Conservation (phyloP, 441 rosid species). For the Viola pubescens region DNA sequence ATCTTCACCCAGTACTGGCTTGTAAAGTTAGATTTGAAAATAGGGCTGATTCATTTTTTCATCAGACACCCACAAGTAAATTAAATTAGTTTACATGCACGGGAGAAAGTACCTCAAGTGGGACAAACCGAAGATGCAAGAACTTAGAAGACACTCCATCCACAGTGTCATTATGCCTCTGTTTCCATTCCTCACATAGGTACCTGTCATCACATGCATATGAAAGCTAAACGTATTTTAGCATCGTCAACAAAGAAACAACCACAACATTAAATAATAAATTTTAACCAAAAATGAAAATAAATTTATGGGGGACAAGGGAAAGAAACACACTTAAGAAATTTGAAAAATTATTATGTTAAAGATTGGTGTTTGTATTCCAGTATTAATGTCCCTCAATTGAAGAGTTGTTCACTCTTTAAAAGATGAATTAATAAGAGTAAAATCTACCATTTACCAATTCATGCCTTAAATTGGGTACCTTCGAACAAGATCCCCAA, state of each 20-base stretch:
- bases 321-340: no score
- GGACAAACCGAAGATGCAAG: slow-evolving; percentile 37
- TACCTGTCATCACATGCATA: slow-evolving; percentile 45
- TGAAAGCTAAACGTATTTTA: slow-evolving; percentile 4
- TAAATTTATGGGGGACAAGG: neutral
- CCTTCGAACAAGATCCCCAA: slow-evolving; percentile 64
- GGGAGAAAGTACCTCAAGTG: slow-evolving; percentile 50
- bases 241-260: slow-evolving; percentile 2
- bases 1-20: no score
- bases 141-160: slow-evolving; percentile 37
- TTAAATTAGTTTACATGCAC: no score
- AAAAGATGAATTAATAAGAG: no score
- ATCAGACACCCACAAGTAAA: no score
- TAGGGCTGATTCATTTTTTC: no score
- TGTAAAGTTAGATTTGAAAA: no score
- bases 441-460: no score
- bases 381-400: no score
- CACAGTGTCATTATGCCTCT: slow-evolving; percentile 33
- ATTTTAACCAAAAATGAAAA: slow-evolving; percentile 3
- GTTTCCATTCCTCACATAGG: slow-evolving; percentile 71
- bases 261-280: neutral
- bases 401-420: no score
- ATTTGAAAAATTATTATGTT: no score
- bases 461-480: slow-evolving; percentile 14
- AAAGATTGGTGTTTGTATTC: no score